Evolutionary conservation across 768 basidiomycete genomes (phyloP).

Genomic region (Boletus reticuloceps): DNA sequence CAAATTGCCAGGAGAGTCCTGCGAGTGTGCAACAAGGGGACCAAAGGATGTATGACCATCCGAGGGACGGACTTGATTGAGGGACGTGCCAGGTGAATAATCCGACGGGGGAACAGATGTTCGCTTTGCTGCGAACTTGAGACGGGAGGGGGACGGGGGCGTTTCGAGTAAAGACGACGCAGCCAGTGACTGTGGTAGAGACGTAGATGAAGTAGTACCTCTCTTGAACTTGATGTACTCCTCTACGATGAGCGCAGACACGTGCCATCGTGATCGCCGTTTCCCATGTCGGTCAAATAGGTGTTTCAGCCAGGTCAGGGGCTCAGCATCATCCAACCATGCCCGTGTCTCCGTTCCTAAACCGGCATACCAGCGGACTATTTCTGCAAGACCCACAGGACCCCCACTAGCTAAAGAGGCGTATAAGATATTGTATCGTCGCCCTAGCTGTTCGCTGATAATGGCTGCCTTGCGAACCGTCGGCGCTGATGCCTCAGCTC

Average conservation of each 20-base stretch:
- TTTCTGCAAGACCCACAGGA: slow-evolving; percentile 45
- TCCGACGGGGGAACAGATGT: slow-evolving; percentile 36
- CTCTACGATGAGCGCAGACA: slow-evolving; percentile 69
- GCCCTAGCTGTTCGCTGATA: slow-evolving; percentile 59
- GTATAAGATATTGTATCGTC: slow-evolving; percentile 61
- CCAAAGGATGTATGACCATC: slow-evolving; percentile 60
- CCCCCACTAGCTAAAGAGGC: slow-evolving; percentile 31
- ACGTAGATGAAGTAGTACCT: slow-evolving; percentile 10
- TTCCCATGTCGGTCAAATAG: slow-evolving; percentile 46
- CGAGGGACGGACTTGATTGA: slow-evolving; percentile 37
- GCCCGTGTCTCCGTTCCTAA: slow-evolving; percentile 46
- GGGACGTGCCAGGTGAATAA: slow-evolving; percentile 39
- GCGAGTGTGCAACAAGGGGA: slow-evolving; percentile 46
- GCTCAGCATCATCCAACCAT: slow-evolving; percentile 64
- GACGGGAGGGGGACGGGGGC: slow-evolving; percentile 5
- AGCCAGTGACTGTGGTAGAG: slow-evolving; percentile 11
- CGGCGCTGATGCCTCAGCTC: slow-evolving; percentile 44
- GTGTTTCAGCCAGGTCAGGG: slow-evolving; percentile 73
- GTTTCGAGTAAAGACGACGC: slow-evolving; percentile 16
- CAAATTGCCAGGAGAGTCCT: slow-evolving; percentile 47
- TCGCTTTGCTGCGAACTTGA: slow-evolving; percentile 15
- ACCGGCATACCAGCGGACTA: slow-evolving; percentile 59
- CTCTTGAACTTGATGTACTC: slow-evolving; percentile 53
- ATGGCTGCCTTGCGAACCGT: slow-evolving; percentile 65
- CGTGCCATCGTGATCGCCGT: slow-evolving; percentile 53